Evolutionary conservation across 164 flowering plant species (phyloP).

Genomic region (Cinnamomum chago): DNA sequence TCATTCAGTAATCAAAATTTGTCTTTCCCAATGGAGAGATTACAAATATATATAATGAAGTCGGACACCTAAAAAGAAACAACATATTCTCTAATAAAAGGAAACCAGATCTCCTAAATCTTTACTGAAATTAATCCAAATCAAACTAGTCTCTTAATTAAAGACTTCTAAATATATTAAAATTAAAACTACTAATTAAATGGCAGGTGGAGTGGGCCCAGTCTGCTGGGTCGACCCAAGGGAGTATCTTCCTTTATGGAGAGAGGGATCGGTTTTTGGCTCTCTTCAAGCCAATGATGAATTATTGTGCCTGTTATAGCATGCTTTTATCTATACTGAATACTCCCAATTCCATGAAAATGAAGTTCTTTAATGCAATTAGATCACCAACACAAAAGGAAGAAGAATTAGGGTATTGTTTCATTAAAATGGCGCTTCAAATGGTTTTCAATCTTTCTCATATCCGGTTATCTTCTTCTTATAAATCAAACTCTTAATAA

Average conservation of each 20-base stretch:
- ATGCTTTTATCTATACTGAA: neutral
- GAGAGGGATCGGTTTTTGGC: neutral
- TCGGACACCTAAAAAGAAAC: no score
- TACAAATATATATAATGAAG: no score
- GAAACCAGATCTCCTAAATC: neutral
- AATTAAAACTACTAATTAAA: no score
- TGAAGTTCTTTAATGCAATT: neutral
- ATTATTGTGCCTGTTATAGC: neutral
- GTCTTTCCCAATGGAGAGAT: no score
- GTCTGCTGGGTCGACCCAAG: neutral
- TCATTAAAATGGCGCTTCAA: neutral
- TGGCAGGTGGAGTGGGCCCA: neutral
- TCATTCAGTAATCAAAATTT: no score
- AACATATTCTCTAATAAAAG: neutral
- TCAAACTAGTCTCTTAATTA: no score
- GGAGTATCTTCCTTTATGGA: neutral
- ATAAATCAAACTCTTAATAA: neutral
- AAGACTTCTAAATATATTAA: no score
- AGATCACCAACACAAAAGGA: neutral
- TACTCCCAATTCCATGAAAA: neutral
- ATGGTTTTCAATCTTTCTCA: neutral
- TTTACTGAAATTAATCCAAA: no score
- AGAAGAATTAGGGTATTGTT: neutral
- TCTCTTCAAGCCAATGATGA: neutral
- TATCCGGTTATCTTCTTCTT: neutral